Evolutionary conservation across 805 yeast species (phyloP).

Genomic region (Candida pseudofarinosa): DNA sequence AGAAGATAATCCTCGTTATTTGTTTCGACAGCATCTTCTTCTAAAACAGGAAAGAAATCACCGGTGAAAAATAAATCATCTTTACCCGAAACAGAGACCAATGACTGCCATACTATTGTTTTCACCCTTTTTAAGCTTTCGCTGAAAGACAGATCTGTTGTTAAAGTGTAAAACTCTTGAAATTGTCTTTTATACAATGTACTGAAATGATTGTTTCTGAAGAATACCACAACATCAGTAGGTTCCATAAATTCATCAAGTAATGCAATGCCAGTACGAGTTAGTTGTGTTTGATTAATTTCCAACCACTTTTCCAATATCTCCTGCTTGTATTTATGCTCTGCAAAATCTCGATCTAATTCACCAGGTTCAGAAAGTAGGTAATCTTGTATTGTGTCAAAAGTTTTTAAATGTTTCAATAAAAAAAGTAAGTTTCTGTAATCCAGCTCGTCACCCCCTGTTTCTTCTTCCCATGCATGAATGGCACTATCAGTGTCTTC

Average conservation of each 20-base stretch:
- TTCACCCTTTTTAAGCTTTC: conserved; percentile 19
- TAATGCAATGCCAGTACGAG: conserved; percentile 56
- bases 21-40: conserved; percentile 13
- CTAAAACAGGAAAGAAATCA: conserved; percentile 46
- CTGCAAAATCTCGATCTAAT: conserved; percentile 8
- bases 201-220: conserved; percentile 86
- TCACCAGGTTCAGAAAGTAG: conserved; percentile 26
- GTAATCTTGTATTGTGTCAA: conserved; percentile 57
- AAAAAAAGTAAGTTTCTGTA: conserved; percentile 10
- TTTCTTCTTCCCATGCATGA: conserved; percentile 27
- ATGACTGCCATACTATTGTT: conserved; percentile 76
- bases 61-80: conserved; percentile 72
- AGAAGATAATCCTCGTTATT: conserved; percentile 26
- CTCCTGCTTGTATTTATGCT: conserved; percentile 11
- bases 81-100: conserved; percentile 61
- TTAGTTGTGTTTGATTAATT: conserved; percentile 69
- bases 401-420: conserved; percentile 24
- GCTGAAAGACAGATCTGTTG: conserved; percentile 70
- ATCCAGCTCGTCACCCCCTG: conserved; percentile 4
- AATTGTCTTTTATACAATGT: conserved; percentile 57
- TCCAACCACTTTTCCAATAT: conserved; percentile 41
- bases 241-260: conserved; percentile 43
- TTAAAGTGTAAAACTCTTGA: conserved; percentile 53
- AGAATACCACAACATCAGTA: conserved; percentile 64
- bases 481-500: conserved; percentile 13